Evolutionary conservation across 2,329 filamentous ascomycete genomes (phyloP).

Genomic region (Pestalotiopsis sp.): DNA sequence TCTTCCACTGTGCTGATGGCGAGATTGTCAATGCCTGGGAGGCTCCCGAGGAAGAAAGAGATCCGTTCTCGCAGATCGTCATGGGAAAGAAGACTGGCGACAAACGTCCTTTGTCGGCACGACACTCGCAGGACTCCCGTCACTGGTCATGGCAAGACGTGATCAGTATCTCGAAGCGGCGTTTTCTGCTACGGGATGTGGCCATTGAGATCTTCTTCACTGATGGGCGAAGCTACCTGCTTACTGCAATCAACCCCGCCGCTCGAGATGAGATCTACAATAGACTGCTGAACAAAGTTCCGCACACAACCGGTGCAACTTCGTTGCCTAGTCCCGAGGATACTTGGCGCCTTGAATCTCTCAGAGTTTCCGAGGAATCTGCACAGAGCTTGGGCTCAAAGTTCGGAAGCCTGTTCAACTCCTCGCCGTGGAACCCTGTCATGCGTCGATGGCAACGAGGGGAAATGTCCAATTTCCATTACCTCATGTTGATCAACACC

Average conservation of each 20-base stretch:
- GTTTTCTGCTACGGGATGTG: conserved; percentile 93
- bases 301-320: conserved; percentile 73
- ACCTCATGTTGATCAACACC: conserved; percentile 97
- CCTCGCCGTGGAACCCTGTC: conserved; percentile 77
- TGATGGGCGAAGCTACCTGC: conserved; percentile 90
- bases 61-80: conserved; percentile 94
- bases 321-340: conserved; percentile 79
- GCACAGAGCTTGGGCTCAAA: conserved; percentile 76
- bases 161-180: conserved; percentile 91
- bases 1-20: conserved; percentile 91
- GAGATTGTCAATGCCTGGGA: conserved; percentile 98
- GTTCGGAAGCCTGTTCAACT: conserved; percentile 89
- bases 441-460: conserved; percentile 90
- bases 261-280: conserved; percentile 79
- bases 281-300: conserved; percentile 76
- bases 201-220: conserved; percentile 98
- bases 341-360: conserved; percentile 85
- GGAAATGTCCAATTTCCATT: conserved; percentile 98
- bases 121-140: conserved; percentile 76
- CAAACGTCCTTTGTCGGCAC: conserved; percentile 60
- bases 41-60: conserved; percentile 86
- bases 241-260: conserved; percentile 77
- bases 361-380: conserved; percentile 66
- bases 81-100: conserved; percentile 62
- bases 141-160: conserved; percentile 95